phyloP scores from a whole-genome alignment of 1,139 yeast species.

The Yamadazyma spencermartinsiae region DNA sequence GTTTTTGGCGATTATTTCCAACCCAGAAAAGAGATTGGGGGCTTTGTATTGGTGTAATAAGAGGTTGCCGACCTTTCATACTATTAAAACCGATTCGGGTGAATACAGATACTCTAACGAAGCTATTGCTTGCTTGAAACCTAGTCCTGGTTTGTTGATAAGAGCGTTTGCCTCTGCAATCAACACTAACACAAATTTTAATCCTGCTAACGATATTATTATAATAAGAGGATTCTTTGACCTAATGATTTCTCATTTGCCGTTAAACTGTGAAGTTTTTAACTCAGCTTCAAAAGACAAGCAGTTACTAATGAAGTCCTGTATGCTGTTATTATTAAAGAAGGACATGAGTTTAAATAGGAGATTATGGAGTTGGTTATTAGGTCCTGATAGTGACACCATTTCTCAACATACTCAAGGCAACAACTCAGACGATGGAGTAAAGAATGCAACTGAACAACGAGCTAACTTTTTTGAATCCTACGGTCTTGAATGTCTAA shows the following conservation, averaged over 20 bases:
- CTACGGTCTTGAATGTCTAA: constrained; percentile 53
- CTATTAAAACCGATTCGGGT: constrained; percentile 19
- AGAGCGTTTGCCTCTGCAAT: constrained; percentile 75
- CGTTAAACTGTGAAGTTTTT: constrained; percentile 61
- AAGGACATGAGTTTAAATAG: constrained; percentile 93
- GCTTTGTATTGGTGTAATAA: constrained; percentile 76
- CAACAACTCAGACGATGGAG: background rate
- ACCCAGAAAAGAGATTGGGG: constrained; percentile 79
- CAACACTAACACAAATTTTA: constrained; percentile 43
- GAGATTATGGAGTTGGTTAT: constrained; percentile 87
- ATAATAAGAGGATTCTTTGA: constrained; percentile 92
- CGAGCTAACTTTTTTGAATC: constrained; percentile 52
- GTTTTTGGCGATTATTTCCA: constrained; percentile 71
- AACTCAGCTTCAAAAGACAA: constrained; percentile 55
- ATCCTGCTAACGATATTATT: constrained; percentile 51
- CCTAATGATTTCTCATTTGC: constrained; percentile 64
- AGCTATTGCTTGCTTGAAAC: constrained; percentile 60
- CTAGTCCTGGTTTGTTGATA: constrained; percentile 77
- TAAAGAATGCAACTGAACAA: constrained; percentile 14
- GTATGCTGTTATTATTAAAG: constrained; percentile 67
- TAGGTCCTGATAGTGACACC: constrained; percentile 62
- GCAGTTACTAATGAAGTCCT: constrained; percentile 58
- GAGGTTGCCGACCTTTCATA: constrained; percentile 56
- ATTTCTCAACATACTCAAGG: constrained; percentile 5
- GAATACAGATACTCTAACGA: constrained; percentile 42